These are phyloP conservation scores for Circinella minor DNA, from an alignment of 371 early-diverging fungal species.

Conservation along the genomic window DNA sequence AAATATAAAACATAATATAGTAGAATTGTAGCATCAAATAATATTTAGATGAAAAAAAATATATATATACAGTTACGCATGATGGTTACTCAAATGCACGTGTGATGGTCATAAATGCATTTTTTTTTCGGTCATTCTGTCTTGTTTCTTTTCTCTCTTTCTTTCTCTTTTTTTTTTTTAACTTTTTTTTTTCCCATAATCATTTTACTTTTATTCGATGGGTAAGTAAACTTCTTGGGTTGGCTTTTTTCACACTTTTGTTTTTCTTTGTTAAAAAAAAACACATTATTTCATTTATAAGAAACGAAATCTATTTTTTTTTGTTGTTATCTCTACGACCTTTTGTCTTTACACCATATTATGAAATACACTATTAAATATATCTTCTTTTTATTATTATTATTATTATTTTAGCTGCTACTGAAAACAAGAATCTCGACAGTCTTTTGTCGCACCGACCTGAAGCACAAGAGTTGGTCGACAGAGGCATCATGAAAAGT, in stretches of 20 bases:
- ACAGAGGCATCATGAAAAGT: conserved; percentile 74
- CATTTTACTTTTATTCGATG: neutral
- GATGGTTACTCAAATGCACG: conserved; percentile 9
- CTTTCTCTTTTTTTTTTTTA: neutral
- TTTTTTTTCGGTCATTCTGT: neutral
- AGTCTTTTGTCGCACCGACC: conserved; percentile 64
- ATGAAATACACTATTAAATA: neutral
- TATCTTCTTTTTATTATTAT: too few relatives aligned
- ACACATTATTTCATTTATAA: neutral
- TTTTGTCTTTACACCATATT: neutral
- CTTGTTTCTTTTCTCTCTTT: neutral
- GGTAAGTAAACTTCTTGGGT: neutral
- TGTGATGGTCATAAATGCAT: conserved; percentile 4
- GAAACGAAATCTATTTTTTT: neutral
- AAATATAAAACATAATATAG: too few relatives aligned
- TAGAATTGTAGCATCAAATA: too few relatives aligned
- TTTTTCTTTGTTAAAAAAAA: conserved; percentile 1
- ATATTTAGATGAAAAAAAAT: too few relatives aligned
- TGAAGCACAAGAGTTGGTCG: conserved; percentile 70
- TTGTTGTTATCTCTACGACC: neutral
- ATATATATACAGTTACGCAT: neutral
- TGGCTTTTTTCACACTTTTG: too few relatives aligned
- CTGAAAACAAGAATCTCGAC: conserved; percentile 40
- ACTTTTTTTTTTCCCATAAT: neutral
- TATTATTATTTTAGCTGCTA: conserved; percentile 10